phyloP scores from a whole-genome alignment of 345 rosid species.

The Euphorbia lathyris region DNA sequence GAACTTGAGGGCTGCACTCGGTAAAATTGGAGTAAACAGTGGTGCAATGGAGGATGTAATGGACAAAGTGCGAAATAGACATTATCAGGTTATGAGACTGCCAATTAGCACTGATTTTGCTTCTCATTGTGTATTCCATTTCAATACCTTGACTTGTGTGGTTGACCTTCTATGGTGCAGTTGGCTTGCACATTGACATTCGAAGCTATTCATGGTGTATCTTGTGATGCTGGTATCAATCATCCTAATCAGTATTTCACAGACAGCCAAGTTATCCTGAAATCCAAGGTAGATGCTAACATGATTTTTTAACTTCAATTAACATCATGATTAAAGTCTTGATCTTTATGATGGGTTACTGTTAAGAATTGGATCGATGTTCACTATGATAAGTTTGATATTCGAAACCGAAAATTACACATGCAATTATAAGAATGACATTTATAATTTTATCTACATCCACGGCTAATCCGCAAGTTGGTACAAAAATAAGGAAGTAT shows the following conservation, averaged over 20 bases:
- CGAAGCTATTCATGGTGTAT: slow-evolving; percentile 67
- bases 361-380: too few species aligned
- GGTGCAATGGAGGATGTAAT: slow-evolving; percentile 64
- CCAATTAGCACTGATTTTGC: slow-evolving; percentile 9
- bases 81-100: slow-evolving; percentile 62
- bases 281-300: slow-evolving; percentile 47
- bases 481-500: too few species aligned
- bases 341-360: background rate
- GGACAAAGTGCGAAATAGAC: slow-evolving; percentile 77
- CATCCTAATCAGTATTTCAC: slow-evolving; percentile 89
- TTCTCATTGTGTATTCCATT: background rate
- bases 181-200: slow-evolving; percentile 88
- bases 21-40: slow-evolving; percentile 69
- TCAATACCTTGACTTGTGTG: background rate
- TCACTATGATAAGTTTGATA: too few species aligned
- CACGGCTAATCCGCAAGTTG: too few species aligned
- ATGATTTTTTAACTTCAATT: background rate
- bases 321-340: background rate
- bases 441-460: too few species aligned
- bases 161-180: slow-evolving; percentile 37
- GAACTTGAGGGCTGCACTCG: slow-evolving; percentile 78
- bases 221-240: slow-evolving; percentile 79
- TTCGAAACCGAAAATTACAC: too few species aligned
- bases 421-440: too few species aligned
- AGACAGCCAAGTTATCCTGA: slow-evolving; percentile 72